Evolutionary conservation across 768 basidiomycete species (phyloP).

Genomic region (Tulasnella sp.): DNA sequence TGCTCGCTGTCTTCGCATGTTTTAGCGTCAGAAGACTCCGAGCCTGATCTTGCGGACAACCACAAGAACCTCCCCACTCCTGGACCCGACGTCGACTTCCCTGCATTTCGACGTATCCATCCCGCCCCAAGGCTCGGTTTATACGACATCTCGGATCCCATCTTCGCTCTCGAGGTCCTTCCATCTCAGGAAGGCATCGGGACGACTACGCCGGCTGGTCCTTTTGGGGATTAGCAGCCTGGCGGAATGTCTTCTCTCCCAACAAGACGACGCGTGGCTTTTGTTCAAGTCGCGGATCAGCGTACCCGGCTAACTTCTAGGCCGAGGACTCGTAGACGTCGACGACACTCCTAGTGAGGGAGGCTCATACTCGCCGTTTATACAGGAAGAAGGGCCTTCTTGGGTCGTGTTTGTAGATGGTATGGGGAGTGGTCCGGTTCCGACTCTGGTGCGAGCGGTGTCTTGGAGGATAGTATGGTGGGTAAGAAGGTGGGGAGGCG

Average conservation of each 20-base stretch:
- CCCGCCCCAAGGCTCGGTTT: neutral
- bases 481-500: neutral
- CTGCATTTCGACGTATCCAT: neutral
- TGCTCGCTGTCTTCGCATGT: neutral
- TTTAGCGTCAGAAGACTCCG: neutral
- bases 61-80: neutral
- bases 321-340: neutral
- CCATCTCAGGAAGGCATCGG: neutral
- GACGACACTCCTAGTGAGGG: neutral
- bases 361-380: neutral
- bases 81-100: neutral
- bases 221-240: neutral
- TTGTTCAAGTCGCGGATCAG: neutral
- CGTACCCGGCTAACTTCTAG: neutral
- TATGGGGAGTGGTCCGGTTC: neutral
- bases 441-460: neutral
- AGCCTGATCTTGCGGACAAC: neutral
- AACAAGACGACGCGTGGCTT: neutral
- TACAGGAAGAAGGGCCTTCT: neutral
- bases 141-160: neutral
- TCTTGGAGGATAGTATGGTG: neutral
- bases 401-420: neutral
- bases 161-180: neutral
- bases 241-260: neutral
- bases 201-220: neutral